Evolutionary conservation across 805 yeast genomes (phyloP), one percentile per base, ranked within the genome.

Genomic region (Zygotorulaspora sp.): DNA sequence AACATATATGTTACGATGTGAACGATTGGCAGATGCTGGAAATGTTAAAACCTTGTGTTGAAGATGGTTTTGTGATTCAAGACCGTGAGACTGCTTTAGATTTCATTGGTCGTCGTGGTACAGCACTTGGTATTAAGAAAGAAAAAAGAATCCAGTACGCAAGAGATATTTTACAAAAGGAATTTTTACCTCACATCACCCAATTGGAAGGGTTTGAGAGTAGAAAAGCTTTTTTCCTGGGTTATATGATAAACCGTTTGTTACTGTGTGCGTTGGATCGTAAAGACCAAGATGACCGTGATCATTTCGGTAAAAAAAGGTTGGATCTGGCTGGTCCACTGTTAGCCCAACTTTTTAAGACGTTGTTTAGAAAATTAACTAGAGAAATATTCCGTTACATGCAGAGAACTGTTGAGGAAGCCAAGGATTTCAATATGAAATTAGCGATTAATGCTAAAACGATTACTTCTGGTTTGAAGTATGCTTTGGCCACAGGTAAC

Each of bases 1-100:
- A 92, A 66, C 98, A 92, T 65, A 92, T 92, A 43, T 92, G 98
- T 69, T 92, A 90, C 65, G 99, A 92, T 65, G 88, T 87, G 44
- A 84, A 82, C 50, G 99, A 92, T 70, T 90, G 97, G 97, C 98
- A 92, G 67, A 92, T 92, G 98, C 75, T 92, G 64, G 99, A 92
- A 67, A 87, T 92, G 92, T 74, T 92, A 58, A 94, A 92, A 64
- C 98, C 99, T 5, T 92, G 97, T 76, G 95, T 92, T 45, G 99
- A 92, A 65, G 98, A 94, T 69, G 98, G 97, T 37, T 94, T 92
- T 65, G 92, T 92, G 37, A 89, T 92, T 49, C 98, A 92, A 69
- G 97, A 94, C 59, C 81, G 96, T 58, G 97, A 92, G 68, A 95
- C 94, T 35, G 98, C 98, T 1, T 76, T 92, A 47, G 98, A 92